Evolutionary conservation across 352 stramenopile species (phyloP), one percentile per base, ranked within the genome.

Genomic region (Thalassiosira mediterranea): DNA sequence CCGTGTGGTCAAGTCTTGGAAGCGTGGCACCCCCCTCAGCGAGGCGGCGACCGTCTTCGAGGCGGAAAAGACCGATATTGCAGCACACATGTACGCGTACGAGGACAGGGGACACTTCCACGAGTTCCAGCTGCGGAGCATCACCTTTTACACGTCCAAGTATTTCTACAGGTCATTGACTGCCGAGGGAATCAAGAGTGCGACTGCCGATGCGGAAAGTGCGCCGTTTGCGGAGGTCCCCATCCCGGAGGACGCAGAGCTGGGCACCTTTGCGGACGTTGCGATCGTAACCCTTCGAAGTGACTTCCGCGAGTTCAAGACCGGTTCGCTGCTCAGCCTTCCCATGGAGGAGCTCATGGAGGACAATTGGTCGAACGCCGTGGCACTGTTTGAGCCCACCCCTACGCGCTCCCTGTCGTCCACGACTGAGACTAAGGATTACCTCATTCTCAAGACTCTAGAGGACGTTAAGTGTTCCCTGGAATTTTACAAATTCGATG

Each of bases 141-240:
- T 84, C 48, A 86, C 77, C 8, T 89, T 89, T 59, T 89, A 89
- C 52, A 87, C 75, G 0, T 61, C 34, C 0, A 65, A 87, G 37
- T 82, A 84, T 52, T 76, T 53, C 19, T 75, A 79, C 60, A 62
- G 76, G 25, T 13, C 19, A 0, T 26, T 72, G 13, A 37, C 52
- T 25, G 28, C 13, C n/a, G 72, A 72, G 17, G 68, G 47, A 0
- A 32, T 78, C 11, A 1, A 1, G 0, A 11, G 29, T 11, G 49
- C 40, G 2, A 61, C 53, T 1, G 53, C 62, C 0, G 29, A 63
- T 52, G 54, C 32, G 2, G 70, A 84, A 32, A 8, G 23, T 11
- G 48, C 47, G 19, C 46, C 64, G 1, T 81, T 84, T 51, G 25
- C 29, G 13, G 54, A 64, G 29, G 71, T 81, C 1, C 70, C 70